Conservation (phyloP, 1,284 basidiomycete species). For the Ganoderma boninense region DNA sequence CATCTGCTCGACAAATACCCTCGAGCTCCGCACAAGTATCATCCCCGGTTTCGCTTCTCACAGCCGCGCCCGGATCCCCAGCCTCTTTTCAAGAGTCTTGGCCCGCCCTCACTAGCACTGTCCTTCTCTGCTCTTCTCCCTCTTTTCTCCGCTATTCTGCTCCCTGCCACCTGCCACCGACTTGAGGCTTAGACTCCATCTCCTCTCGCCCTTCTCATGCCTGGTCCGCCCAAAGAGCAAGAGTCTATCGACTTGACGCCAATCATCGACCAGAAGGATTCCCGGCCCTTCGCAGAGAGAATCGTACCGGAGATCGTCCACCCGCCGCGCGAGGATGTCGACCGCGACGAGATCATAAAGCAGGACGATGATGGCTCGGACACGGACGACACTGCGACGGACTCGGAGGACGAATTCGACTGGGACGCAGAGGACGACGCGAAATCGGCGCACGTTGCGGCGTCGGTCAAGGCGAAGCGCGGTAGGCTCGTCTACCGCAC, state of each 20-base stretch:
- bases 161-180: not conserved
- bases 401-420: conserved; percentile 75
- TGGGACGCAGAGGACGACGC: conserved; percentile 70
- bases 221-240: conserved; percentile 19
- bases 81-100: conserved; percentile 1
- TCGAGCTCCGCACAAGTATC: conserved; percentile 11
- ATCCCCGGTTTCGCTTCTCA: conserved; percentile 13
- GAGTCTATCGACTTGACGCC: conserved; percentile 38
- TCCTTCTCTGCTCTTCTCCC: conserved; percentile 3
- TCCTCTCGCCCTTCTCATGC: conserved; percentile 25
- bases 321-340: conserved; percentile 26
- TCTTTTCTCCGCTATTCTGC: conserved; percentile 14
- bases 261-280: conserved; percentile 28
- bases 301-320: conserved; percentile 29
- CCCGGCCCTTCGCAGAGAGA: conserved; percentile 24
- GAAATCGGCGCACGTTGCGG: conserved; percentile 32
- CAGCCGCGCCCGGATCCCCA: not conserved
- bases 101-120: no score
- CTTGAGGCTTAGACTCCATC: not conserved
- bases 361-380: conserved; percentile 50
- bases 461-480: conserved; percentile 52
- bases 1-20: conserved; percentile 4
- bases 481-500: conserved; percentile 67
- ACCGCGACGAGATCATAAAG: conserved; percentile 36
- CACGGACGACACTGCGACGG: conserved; percentile 64